Percentiles rank a stretch among this genome's conserved stretches.
These are phyloP conservation scores for Wallacemonas sp. DNA, from an alignment of 208 protist species.

Conservation along the genomic window DNA sequence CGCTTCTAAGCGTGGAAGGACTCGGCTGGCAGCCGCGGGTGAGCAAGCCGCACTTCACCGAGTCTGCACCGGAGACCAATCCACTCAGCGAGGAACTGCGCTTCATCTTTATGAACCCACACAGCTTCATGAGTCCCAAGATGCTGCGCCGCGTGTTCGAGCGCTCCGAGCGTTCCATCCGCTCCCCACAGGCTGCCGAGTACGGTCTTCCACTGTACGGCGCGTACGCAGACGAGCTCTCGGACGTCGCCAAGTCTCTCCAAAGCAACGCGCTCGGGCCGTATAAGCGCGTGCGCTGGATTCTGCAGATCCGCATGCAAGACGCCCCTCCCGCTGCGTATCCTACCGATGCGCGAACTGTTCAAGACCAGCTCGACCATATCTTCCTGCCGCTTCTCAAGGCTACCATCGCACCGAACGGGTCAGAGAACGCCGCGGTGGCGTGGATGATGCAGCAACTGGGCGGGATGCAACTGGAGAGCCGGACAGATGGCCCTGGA, in stretches of 20 bases:
- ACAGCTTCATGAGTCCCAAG: constrained; percentile 48
- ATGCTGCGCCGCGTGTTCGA: constrained; percentile 58
- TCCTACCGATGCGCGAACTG: constrained; percentile 57
- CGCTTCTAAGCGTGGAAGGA: constrained; percentile 72
- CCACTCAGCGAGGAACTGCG: constrained; percentile 76
- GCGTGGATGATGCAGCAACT: constrained; percentile 89
- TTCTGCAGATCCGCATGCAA: constrained; percentile 93
- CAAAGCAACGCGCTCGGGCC: constrained; percentile 50
- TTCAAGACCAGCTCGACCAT: constrained; percentile 95
- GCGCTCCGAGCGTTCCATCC: constrained; percentile 40
- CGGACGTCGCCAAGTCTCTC: constrained; percentile 59
- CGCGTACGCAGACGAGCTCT: constrained; percentile 54
- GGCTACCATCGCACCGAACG: constrained; percentile 88
- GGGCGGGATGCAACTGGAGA: constrained; percentile 84
- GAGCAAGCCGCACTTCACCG: constrained; percentile 19
- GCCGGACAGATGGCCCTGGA: constrained; percentile 46
- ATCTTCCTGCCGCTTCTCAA: constrained; percentile 98
- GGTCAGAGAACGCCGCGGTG: constrained; percentile 72
- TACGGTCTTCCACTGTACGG: constrained; percentile 83
- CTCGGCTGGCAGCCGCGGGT: constrained; percentile 76
- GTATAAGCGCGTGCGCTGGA: constrained; percentile 90
- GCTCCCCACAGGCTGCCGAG: constrained; percentile 67
- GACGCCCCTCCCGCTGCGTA: constrained; percentile 35
- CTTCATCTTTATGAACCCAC: constrained; percentile 70
- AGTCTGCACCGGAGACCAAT: constrained; percentile 33